These are phyloP conservation scores for Leccinum pachyderme DNA, from an alignment of 1,284 basidiomycete genomes.

Conservation along the genomic window DNA sequence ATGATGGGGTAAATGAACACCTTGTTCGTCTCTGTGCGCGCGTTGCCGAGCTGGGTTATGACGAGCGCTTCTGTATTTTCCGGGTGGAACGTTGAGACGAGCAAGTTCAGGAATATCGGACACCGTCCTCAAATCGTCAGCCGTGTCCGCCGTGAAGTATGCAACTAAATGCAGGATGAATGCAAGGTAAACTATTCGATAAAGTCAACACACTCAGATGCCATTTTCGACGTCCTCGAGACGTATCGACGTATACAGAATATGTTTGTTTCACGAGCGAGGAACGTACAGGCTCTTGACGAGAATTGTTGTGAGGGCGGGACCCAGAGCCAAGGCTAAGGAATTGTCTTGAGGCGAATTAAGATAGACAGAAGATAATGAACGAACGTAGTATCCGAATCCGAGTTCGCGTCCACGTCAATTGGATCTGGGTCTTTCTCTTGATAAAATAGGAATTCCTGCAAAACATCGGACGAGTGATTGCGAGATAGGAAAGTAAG, in stretches of 20 bases:
- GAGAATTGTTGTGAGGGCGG: constrained; percentile 33
- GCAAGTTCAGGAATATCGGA: constrained; percentile 56
- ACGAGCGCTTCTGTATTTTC: constrained; percentile 64
- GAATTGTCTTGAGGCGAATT: constrained; percentile 17
- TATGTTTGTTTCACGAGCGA: constrained; percentile 76
- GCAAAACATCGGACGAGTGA: constrained; percentile 14
- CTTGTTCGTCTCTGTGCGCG: constrained; percentile 23
- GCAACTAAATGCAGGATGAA: constrained; percentile 47
- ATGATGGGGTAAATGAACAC: constrained; percentile 13
- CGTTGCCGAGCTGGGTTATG: constrained; percentile 35
- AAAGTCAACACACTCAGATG: constrained; percentile 59
- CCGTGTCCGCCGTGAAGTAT: constrained; percentile 64
- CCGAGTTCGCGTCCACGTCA: constrained; percentile 45
- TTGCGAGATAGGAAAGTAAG: constrained; percentile 7
- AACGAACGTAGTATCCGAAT: constrained; percentile 44
- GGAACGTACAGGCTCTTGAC: constrained; percentile 41
- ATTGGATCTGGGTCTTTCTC: constrained; percentile 51
- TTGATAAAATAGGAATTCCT: constrained; percentile 79
- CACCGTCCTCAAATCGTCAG: constrained; percentile 54
- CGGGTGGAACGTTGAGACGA: constrained; percentile 52
- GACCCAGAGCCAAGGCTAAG: constrained; percentile 35
- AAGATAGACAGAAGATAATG: neutral
- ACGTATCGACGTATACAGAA: constrained; percentile 66
- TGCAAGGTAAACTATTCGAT: neutral
- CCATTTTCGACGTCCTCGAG: constrained; percentile 68